These are phyloP conservation scores for Spongospora subterranea DNA, from an alignment of 208 protist genomes.

Conservation along the genomic window DNA sequence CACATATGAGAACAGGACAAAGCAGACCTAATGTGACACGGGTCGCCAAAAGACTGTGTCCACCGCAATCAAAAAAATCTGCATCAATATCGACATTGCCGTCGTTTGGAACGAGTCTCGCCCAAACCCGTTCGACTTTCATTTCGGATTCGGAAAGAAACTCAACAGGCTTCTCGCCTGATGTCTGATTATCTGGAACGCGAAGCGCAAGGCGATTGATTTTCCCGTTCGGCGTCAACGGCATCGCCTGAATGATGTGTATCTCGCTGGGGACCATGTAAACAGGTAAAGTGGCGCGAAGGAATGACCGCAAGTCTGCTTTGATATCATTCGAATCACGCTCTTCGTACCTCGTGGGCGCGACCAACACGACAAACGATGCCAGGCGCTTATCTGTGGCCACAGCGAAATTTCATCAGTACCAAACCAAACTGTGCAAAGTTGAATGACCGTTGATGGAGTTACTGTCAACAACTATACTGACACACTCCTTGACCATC, in stretches of 20 bases:
- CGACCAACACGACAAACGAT: neutral
- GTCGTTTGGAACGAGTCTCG: neutral
- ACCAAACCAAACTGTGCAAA: constrained; percentile 29
- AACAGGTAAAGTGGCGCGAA: constrained; percentile 67
- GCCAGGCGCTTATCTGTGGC: neutral
- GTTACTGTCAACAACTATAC: constrained; percentile 70
- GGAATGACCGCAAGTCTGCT: neutral
- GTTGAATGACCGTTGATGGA: constrained; percentile 65
- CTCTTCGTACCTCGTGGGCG: neutral
- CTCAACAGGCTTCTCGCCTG: neutral
- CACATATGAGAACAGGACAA: neutral
- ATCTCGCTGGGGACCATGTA: constrained; percentile 76
- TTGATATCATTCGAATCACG: neutral
- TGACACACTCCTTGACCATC: constrained; percentile 75
- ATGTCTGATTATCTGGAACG: constrained; percentile 54
- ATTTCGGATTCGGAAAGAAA: neutral
- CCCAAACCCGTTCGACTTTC: neutral
- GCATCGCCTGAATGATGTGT: constrained; percentile 71
- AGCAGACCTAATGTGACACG: neutral
- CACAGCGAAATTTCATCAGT: constrained; percentile 55
- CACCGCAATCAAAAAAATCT: constrained; percentile 76
- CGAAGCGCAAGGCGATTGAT: constrained; percentile 72
- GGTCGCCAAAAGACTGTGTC: constrained; percentile 75
- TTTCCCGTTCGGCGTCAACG: constrained; percentile 79
- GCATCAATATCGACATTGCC: neutral